Evolutionary conservation across 31 red algal genomes (phyloP).

Genomic region (Endocladia muricata): DNA sequence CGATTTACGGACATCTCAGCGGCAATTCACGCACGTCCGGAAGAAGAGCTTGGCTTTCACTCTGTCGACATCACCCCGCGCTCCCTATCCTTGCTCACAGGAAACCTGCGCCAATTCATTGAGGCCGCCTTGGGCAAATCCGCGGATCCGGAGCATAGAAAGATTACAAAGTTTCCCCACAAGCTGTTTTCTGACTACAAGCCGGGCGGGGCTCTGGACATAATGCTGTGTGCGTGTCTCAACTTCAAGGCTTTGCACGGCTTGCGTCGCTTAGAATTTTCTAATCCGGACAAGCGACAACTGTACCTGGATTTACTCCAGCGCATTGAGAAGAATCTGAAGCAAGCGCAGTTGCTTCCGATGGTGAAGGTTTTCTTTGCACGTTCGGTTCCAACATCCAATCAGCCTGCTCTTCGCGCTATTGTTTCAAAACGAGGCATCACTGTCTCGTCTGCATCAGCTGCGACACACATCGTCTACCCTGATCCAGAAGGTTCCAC

Average conservation of each 20-base stretch:
- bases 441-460: slow-evolving; percentile 59
- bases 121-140: neutral
- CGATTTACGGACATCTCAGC: slow-evolving; percentile 42
- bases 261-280: neutral
- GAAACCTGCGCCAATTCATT: neutral
- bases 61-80: slow-evolving; percentile 68
- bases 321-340: neutral
- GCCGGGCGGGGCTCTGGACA: neutral
- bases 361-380: slow-evolving; percentile 43
- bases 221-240: neutral
- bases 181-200: neutral
- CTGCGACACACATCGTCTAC: slow-evolving; percentile 88
- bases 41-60: slow-evolving; percentile 63
- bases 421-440: slow-evolving; percentile 51
- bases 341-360: neutral
- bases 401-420: slow-evolving; percentile 10
- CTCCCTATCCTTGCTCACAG: neutral
- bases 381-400: neutral
- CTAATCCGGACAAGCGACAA: neutral
- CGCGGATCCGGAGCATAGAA: neutral
- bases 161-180: slow-evolving; percentile 3
- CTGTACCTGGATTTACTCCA: neutral
- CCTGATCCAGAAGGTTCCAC: slow-evolving; percentile 63
- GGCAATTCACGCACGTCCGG: slow-evolving; percentile 47
- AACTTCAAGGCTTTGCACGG: neutral